phyloP scores from a whole-genome alignment of 805 yeast genomes.

The Yamadazyma paraphyllophila region DNA sequence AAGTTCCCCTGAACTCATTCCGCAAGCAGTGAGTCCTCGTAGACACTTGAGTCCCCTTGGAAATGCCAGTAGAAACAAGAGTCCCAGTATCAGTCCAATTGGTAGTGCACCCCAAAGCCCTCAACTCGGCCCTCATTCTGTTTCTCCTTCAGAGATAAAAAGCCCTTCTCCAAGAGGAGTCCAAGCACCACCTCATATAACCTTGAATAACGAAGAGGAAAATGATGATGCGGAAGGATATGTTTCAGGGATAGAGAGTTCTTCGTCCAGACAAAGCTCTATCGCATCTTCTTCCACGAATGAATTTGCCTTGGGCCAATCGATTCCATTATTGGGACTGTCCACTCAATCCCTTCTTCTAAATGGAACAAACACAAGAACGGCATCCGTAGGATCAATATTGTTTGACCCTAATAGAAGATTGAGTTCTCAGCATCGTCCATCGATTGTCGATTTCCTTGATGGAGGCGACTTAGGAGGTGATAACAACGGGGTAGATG shows the following conservation, averaged over 20 bases:
- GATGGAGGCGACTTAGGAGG: slow-evolving; percentile 27
- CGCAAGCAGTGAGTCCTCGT: slow-evolving; percentile 14
- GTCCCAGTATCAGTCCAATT: slow-evolving; percentile 7
- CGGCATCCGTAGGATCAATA: slow-evolving; percentile 26
- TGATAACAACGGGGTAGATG: slow-evolving; percentile 9
- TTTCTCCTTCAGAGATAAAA: neutral
- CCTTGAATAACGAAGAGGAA: neutral
- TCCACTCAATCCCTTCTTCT: slow-evolving; percentile 23
- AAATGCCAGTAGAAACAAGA: slow-evolving; percentile 8
- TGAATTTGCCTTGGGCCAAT: slow-evolving; percentile 26
- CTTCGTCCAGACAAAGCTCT: slow-evolving; percentile 21
- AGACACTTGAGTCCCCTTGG: slow-evolving; percentile 8
- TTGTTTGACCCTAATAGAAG: slow-evolving; percentile 20
- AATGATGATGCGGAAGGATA: slow-evolving; percentile 5
- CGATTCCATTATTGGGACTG: slow-evolving; percentile 27
- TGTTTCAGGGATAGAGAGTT: slow-evolving; percentile 12
- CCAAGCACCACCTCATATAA: neutral
- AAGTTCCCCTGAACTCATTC: slow-evolving; percentile 11
- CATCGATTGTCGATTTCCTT: slow-evolving; percentile 23
- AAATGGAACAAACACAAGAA: slow-evolving; percentile 12
- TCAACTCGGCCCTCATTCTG: neutral
- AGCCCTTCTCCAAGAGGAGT: neutral
- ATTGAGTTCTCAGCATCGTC: slow-evolving; percentile 17
- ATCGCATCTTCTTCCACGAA: slow-evolving; percentile 18
- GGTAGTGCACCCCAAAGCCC: slow-evolving; percentile 1